Evolutionary conservation across 1,139 yeast species (phyloP).

Genomic region (Yamadazyma trypodendri): DNA sequence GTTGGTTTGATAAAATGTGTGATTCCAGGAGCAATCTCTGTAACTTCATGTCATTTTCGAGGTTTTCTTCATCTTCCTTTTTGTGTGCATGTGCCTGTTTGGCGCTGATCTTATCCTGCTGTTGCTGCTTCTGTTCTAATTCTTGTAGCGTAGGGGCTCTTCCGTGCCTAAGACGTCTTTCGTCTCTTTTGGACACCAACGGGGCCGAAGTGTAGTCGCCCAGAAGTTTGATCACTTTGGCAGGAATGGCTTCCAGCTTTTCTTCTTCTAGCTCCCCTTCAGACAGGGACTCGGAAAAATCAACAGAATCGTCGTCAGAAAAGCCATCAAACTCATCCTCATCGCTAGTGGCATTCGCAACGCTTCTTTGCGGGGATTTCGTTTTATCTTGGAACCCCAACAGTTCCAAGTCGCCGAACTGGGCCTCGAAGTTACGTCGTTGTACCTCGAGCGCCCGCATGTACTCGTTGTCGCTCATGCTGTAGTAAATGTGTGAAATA

Average conservation of each 20-base stretch:
- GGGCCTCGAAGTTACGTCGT: constrained; percentile 63
- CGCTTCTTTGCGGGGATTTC: constrained; percentile 16
- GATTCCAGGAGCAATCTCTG: constrained; percentile 84
- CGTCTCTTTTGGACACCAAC: constrained; percentile 28
- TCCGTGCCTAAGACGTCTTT: constrained; percentile 36
- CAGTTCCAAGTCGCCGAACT: constrained; percentile 62
- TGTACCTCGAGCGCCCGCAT: constrained; percentile 52
- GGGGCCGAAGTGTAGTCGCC: constrained; percentile 22
- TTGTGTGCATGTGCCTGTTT: constrained; percentile 27
- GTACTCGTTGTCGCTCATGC: constrained; percentile 39
- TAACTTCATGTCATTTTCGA: constrained; percentile 78
- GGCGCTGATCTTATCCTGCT: constrained; percentile 22
- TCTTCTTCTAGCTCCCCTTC: constrained; percentile 11
- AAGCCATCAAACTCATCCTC: constrained; percentile 15
- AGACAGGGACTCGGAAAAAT: not conserved
- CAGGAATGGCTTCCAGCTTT: constrained; percentile 30
- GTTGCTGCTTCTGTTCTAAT: constrained; percentile 26
- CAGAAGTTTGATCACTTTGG: constrained; percentile 37
- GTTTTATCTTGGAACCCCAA: constrained; percentile 61
- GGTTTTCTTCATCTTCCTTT: constrained; percentile 47
- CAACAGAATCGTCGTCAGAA: constrained; percentile 9
- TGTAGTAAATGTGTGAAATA: not conserved
- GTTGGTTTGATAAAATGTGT: constrained; percentile 66
- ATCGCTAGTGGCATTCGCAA: constrained; percentile 14
- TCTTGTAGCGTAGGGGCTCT: constrained; percentile 43